Evolutionary conservation across 2,329 filamentous ascomycete genomes (phyloP), one percentile per base, ranked within the genome.

Genomic region (Aspergillus pseudoviridinutans): DNA sequence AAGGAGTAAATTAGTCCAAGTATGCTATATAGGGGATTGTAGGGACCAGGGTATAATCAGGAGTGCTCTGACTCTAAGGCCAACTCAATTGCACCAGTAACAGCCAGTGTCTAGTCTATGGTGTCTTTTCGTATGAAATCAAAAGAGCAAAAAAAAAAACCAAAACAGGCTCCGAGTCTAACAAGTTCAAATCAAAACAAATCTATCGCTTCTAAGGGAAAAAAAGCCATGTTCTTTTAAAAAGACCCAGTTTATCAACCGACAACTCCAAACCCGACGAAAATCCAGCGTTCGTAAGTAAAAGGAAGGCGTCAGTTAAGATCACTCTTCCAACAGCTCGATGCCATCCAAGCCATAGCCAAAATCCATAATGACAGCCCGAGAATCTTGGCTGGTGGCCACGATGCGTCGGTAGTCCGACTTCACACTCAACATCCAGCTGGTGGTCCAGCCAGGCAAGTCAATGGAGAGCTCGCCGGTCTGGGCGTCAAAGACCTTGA

Each of bases 361-460:
- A 78, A 97, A 99, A 77, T 99, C 94, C 82, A 97, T 88, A 59
- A 99, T 89, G 58, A 97, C 78, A 53, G 95, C 92, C 71, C 95
- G 88, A 35, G 92, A 90, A 68, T 97, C 92, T 75, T 99, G 94
- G 51, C 92, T 94, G 0, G 93, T 96, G 66, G 91, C 94, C 61
- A 99, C 90, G 61, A 99, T 94, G 60, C 94, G 86, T 58, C 93
- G 84, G 74, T 97, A 97, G 71, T 99, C 93, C 61, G 90, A 92
- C 81, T 97, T 97, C 53, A 94, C 94, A 62, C 91, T 92, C 58
- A 99, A 79, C 69, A 99, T 95, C 94, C 94, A 99, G 75, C 91
- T 96, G 10, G 89, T 88, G 58, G 96, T 96, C 92, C 92, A 97
- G 64, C 90, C 87, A n/a, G 92, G 90, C 68, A 97, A 93, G 66